These are phyloP conservation scores for Darksidea phi DNA, from an alignment of 495 filamentous ascomycete genomes.

Conservation along the genomic window DNA sequence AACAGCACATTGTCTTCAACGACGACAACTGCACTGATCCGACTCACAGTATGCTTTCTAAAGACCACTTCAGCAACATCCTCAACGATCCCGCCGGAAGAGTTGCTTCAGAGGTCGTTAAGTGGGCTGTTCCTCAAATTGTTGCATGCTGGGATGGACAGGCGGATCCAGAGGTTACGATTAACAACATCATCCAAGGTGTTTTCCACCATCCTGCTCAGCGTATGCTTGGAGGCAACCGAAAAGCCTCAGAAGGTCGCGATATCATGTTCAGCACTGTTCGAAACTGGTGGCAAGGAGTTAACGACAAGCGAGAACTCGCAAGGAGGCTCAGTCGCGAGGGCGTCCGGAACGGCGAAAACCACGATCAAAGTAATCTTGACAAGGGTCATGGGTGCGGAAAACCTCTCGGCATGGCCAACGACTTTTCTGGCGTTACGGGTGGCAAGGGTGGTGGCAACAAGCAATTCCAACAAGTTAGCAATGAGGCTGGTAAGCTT, in stretches of 20 bases:
- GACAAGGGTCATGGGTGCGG: conserved; percentile 85
- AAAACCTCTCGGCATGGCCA: conserved; percentile 62
- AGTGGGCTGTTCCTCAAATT: conserved; percentile 81
- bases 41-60: conserved; percentile 93
- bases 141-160: conserved; percentile 86
- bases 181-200: conserved; percentile 73
- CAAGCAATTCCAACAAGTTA: conserved; percentile 34
- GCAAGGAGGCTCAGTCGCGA: conserved; percentile 70
- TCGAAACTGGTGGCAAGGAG: conserved; percentile 73
- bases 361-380: conserved; percentile 81
- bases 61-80: conserved; percentile 79
- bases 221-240: conserved; percentile 59
- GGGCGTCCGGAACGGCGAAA: conserved; percentile 70
- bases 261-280: conserved; percentile 73
- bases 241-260: conserved; percentile 72
- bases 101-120: conserved; percentile 70
- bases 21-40: conserved; percentile 73
- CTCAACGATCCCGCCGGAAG: conserved; percentile 87
- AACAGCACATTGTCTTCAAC: conserved; percentile 83
- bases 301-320: conserved; percentile 60
- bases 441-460: conserved; percentile 36
- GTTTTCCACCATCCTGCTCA: conserved; percentile 84
- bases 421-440: conserved; percentile 32
- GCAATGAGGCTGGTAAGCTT: conserved; percentile 35
- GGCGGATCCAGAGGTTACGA: conserved; percentile 62